Evolutionary conservation across 768 basidiomycete genomes (phyloP).

Genomic region (Lactarius hatsudake): DNA sequence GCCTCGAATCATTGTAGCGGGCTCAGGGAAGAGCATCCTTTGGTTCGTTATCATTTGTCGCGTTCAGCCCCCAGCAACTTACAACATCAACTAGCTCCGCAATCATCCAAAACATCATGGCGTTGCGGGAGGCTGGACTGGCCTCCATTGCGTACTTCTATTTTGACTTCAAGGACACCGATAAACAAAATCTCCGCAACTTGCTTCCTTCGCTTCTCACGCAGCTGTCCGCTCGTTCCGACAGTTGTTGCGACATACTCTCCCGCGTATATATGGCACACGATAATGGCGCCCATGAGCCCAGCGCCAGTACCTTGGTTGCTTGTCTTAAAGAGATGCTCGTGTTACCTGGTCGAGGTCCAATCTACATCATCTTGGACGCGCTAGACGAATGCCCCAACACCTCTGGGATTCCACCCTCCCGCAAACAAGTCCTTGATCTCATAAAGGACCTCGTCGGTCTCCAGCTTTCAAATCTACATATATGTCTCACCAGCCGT

Average conservation of each 20-base stretch:
- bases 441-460: neutral
- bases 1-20: neutral
- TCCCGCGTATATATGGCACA: neutral
- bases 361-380: neutral
- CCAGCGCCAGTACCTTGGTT: neutral
- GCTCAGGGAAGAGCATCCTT: neutral
- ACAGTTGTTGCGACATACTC: neutral
- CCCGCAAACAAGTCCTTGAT: neutral
- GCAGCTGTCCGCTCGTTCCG: neutral
- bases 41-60: neutral
- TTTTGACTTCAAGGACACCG: neutral
- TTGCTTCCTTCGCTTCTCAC: neutral
- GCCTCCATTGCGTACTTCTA: neutral
- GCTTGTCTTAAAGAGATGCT: neutral
- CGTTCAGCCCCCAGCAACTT: neutral
- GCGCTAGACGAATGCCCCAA: conserved; percentile 7
- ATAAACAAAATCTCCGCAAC: neutral
- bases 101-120: neutral
- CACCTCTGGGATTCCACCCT: neutral
- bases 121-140: neutral
- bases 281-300: neutral
- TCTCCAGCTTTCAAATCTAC: neutral
- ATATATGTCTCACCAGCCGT: neutral
- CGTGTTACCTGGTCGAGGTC: neutral
- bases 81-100: neutral